Base-by-base conservation (phyloP, 305 asterid species). In the Fraxinus velutina region DNA sequence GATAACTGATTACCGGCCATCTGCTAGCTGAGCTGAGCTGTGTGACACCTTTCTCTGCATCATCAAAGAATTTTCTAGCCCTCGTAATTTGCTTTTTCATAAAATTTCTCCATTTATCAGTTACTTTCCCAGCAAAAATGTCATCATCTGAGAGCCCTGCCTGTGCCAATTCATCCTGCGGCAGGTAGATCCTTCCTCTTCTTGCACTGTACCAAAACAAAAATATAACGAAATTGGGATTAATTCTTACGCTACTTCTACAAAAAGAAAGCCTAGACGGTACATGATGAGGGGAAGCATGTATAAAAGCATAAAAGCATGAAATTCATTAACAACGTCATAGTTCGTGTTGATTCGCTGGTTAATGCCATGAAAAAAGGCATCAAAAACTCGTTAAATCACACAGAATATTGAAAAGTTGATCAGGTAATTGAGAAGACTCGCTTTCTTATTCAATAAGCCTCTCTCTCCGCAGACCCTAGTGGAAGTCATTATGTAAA, bases 1-100 rank as follows among this genome's bases (percentile, higher is more conserved):
- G 30, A 10, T 17, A 73, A 32, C 21, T 57, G 78, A 97, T 92
- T 88, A 94, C 99, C 6, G 99, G 99, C 98, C 97, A 96, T 91
- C 99, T 86, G 71, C 99, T 96, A 17, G 96, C 98, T 5, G 97
- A 84, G 88, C 93, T 93, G 85, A 96, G 97, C 88, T 96, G 92
- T 17, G 90, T 88, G 74, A 96, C 98, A 4, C 96, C 98, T 50
- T 80, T 85, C 88, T 96, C 97, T 1, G 98, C 96, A 82, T 96
- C 93, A 76, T 91, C 95, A 39, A 94, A 96, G 91, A 96, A 96
- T 80, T 92, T 93, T 81, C 97, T 89, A 1, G 98, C 99, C 81
- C 99, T 88, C 84, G 86, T 82, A 37, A 96, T 94, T 86, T 96
- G 99, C 88, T 93, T 93, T 85, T 88, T 96, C 99, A 94, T 94